Percentiles rank a stretch among this genome's conserved stretches.
These are phyloP conservation scores for Tuctoria greenei DNA, from an alignment of 176 grass and related monocot genomes.

Conservation along the genomic window DNA sequence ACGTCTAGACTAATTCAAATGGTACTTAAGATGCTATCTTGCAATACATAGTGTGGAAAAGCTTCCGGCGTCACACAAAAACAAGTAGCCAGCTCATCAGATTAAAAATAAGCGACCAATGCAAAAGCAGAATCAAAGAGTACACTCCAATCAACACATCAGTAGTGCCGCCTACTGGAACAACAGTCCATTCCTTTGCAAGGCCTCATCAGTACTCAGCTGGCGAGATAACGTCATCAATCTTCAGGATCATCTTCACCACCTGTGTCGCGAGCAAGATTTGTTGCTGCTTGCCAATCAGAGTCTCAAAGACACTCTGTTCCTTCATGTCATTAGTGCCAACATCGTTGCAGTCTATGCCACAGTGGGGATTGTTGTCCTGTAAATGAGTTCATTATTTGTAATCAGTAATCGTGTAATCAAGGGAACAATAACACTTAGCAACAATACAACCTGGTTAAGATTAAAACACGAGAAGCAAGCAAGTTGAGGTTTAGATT, in stretches of 20 bases:
- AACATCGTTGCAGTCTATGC: constrained; percentile 70
- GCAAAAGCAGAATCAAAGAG: background rate
- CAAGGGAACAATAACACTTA: background rate
- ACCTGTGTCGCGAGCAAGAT: constrained; percentile 71
- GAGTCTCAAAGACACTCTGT: constrained; percentile 67
- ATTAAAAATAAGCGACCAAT: constrained; percentile 15
- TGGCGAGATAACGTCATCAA: constrained; percentile 60
- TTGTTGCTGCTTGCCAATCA: constrained; percentile 82
- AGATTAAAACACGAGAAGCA: background rate
- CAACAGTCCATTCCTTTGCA: background rate
- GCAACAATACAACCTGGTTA: background rate
- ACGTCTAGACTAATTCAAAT: constrained; percentile 7
- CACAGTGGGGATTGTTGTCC: constrained; percentile 61
- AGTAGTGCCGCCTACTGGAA: background rate
- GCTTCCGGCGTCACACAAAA: background rate
- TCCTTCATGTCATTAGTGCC: constrained; percentile 66
- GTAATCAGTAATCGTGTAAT: constrained; percentile 13
- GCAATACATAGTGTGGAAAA: background rate
- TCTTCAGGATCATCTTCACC: constrained; percentile 89
- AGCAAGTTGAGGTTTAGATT: background rate
- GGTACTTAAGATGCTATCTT: background rate
- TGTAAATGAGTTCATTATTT: constrained; percentile 6
- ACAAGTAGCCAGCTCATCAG: constrained; percentile 1
- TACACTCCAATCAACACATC: background rate
- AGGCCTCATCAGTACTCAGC: constrained; percentile 56